Base-by-base conservation (phyloP, 208 protist species). In the Trypanosoma boissoni region DNA sequence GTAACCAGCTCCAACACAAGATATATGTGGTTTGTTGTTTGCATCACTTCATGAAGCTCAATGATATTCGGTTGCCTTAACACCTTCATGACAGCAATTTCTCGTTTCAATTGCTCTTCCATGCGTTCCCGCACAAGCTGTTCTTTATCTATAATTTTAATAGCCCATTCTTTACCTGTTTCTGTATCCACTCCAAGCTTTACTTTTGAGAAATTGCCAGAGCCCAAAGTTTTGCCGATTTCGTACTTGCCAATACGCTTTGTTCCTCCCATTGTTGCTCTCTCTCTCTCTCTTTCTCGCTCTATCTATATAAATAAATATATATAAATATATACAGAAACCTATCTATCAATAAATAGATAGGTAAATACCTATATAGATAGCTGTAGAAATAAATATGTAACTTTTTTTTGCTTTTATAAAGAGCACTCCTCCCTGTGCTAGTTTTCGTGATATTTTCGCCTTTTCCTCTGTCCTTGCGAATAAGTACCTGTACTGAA, bases 141-240 rank as follows among this genome's bases (percentile, higher is more conserved):
- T 62, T 81, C 72, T 72, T 92, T 93, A 64, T 96, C 85, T 55
- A 96, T 88, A 20, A 96, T 77, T 68, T 95, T 95, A 56, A 95
- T 83, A 5, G 88, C 88, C 78, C 81, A 92, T 59, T 86, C 69
- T 58, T 86, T 80, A 5, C 83, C 84, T 1, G 78, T 91, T 32
- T 83, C 76, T 1, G 68, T 71, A 52, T 95, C 88, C 1, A 60
- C 68, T 0, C 68, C 88, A 20, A 85, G 51, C 49, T 90, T 91
- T 29, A 95, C 88, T 64, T 92, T 92, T 1, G 85, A 92, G 68
- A 95, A 95, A 65, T 87, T 96, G 24, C 91, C 91, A 2, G 72
- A 83, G 29, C 91, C 91, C 10, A 97, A 65, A 10, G 84, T 93
- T 42, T 83, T 79, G 39, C 88, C 88, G n/a, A 97, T 68, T 62